Conservation (phyloP, 192 early-diverging fungal species). For the Geosiphon pyriformis region DNA sequence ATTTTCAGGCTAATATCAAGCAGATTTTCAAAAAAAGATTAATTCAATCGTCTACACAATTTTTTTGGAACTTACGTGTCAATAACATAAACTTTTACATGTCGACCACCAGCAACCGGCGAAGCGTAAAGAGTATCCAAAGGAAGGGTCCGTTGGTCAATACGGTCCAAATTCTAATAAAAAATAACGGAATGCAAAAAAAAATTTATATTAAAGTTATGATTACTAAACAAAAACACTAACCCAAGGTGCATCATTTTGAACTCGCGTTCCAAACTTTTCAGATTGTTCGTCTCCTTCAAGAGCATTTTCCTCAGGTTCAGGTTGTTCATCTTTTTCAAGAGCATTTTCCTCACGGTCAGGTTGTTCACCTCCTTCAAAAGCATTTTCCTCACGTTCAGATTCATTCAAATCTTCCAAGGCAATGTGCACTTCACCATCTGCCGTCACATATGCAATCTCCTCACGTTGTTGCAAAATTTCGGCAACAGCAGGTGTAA, state of each 20-base stretch:
- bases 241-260: conserved; percentile 84
- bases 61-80: conserved; percentile 63
- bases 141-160: conserved; percentile 56
- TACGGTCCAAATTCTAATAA: conserved; percentile 52
- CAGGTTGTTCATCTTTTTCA: background rate
- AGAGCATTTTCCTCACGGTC: no score
- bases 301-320: no score
- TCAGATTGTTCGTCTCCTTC: background rate
- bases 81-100: conserved; percentile 58
- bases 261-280: conserved; percentile 13
- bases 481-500: background rate
- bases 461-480: background rate
- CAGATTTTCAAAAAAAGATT: background rate
- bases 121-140: conserved; percentile 42
- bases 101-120: conserved; percentile 54
- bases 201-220: background rate
- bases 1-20: background rate
- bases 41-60: no score
- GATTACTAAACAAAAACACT: conserved; percentile 9
- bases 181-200: background rate
- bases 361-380: background rate
- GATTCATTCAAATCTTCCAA: background rate
- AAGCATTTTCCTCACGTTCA: background rate
- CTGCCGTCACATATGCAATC: background rate
- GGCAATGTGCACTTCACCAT: background rate